Percentiles rank a stretch among this genome's conserved stretches.
These are phyloP conservation scores for Pichia sp. DNA, from an alignment of 1,139 yeast genomes.

Conservation along the genomic window DNA sequence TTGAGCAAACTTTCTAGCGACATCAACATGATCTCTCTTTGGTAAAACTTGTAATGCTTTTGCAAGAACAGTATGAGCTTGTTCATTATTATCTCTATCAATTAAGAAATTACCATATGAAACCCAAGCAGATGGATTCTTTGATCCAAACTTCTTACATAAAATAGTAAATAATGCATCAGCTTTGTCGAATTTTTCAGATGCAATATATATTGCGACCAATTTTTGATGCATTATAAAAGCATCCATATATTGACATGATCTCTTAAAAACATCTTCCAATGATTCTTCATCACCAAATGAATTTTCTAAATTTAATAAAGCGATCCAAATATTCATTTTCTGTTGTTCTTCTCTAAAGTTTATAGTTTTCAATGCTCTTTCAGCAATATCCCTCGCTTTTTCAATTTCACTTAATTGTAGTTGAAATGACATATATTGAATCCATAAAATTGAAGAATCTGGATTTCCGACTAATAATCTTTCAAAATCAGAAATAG, in stretches of 20 bases:
- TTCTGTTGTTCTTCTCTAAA: constrained; percentile 93
- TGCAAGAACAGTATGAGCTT: constrained; percentile 65
- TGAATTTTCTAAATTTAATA: constrained; percentile 86
- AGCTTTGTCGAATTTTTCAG: constrained; percentile 70
- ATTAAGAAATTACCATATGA: constrained; percentile 70
- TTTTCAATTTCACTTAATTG: constrained; percentile 90
- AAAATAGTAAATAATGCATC: constrained; percentile 58
- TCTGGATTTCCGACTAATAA: constrained; percentile 86
- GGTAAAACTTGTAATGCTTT: constrained; percentile 69
- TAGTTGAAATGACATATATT: constrained; percentile 95
- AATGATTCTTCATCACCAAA: constrained; percentile 84
- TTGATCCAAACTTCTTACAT: constrained; percentile 74
- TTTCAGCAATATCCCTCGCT: constrained; percentile 87
- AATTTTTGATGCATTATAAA: constrained; percentile 73
- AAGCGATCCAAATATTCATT: constrained; percentile 92
- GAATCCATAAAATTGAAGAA: constrained; percentile 94
- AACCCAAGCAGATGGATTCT: constrained; percentile 67
- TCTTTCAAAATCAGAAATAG: constrained; percentile 87
- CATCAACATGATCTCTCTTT: constrained; percentile 70
- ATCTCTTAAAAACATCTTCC: constrained; percentile 71
- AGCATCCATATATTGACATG: constrained; percentile 90
- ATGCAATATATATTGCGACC: constrained; percentile 65
- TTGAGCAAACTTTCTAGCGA: constrained; percentile 83
- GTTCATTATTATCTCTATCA: constrained; percentile 50
- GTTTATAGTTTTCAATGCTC: constrained; percentile 86